Percentiles rank a stretch among this genome's conserved stretches.
Conservation (phyloP, 2,329 filamentous ascomycete species). For the Penicillium sp. region DNA sequence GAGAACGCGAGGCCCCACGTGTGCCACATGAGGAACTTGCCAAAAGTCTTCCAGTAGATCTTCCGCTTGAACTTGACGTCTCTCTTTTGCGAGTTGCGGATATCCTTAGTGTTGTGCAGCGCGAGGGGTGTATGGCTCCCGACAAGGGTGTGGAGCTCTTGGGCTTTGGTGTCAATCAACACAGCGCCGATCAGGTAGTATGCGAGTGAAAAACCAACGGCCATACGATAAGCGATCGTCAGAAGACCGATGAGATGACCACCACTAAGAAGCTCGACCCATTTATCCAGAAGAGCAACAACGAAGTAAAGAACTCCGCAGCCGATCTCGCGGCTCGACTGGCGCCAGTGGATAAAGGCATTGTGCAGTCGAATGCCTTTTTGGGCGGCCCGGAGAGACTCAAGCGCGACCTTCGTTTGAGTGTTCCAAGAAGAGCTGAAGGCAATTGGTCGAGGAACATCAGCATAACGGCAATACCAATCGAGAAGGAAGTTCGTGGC, state of each 20-base stretch:
- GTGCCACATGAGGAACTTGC: slow-evolving; percentile 56
- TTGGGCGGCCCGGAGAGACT: slow-evolving; percentile 58
- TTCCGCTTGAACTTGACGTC: slow-evolving; percentile 53
- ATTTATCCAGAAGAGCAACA: slow-evolving; percentile 61
- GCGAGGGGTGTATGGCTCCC: slow-evolving; percentile 48
- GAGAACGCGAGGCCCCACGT: slow-evolving; percentile 59
- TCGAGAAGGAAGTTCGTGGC: slow-evolving; percentile 60
- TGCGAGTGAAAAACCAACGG: slow-evolving; percentile 60
- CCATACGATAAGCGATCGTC: slow-evolving; percentile 48
- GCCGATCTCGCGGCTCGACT: slow-evolving; percentile 59
- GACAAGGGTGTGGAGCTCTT: slow-evolving; percentile 54
- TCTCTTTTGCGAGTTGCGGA: slow-evolving; percentile 51
- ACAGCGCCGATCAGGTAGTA: slow-evolving; percentile 64
- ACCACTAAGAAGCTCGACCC: slow-evolving; percentile 56
- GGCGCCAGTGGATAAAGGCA: slow-evolving; percentile 63
- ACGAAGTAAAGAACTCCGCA: slow-evolving; percentile 61
- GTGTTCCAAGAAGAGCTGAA: slow-evolving; percentile 64
- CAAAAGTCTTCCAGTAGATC: slow-evolving; percentile 58
- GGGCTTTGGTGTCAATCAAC: slow-evolving; percentile 60
- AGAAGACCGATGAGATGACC: slow-evolving; percentile 47
- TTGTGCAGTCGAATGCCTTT: slow-evolving; percentile 62
- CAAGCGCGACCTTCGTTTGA: slow-evolving; percentile 60
- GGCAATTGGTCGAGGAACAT: slow-evolving; percentile 55
- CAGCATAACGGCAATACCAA: slow-evolving; percentile 57
- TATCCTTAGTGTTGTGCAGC: slow-evolving; percentile 48